A percentile compares a stretch with the other conserved stretches of the same genome.
These are phyloP conservation scores for Rhynchospora breviuscula DNA, from an alignment of 176 grass and related monocot genomes.

Conservation along the genomic window DNA sequence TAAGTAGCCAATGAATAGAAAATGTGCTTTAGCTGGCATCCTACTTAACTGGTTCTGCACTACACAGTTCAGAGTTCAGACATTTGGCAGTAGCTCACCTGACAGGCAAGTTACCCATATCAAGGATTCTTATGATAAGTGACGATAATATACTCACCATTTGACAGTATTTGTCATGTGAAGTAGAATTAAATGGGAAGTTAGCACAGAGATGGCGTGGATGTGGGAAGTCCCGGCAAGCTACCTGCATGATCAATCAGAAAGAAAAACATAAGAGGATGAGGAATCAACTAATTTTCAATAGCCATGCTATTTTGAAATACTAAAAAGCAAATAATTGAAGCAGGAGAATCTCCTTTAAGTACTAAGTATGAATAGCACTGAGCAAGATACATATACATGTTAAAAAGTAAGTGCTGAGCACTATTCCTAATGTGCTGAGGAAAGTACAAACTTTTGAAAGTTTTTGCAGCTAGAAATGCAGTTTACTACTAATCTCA, in stretches of 20 bases:
- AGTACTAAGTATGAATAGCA: not conserved
- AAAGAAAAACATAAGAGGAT: not conserved
- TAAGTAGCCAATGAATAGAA: not conserved
- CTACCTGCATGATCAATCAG: slow-evolving; percentile 52
- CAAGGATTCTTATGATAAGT: not conserved
- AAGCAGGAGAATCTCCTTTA: not conserved
- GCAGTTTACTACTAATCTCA: not conserved
- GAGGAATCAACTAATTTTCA: not conserved
- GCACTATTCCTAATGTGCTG: not conserved
- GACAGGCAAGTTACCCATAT: not conserved
- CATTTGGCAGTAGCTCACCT: not conserved
- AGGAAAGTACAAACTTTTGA: not conserved
- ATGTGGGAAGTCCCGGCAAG: slow-evolving; percentile 95
- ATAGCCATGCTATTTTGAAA: not conserved
- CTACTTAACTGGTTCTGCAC: not conserved
- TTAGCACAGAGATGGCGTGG: slow-evolving; percentile 81
- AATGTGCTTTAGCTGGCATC: not conserved
- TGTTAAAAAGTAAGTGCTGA: not conserved
- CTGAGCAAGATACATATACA: not conserved
- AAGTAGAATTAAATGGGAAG: slow-evolving; percentile 68
- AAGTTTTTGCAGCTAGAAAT: not conserved
- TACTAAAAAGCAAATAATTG: not conserved
- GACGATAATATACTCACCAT: slow-evolving; percentile 50
- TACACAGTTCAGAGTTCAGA: not conserved
- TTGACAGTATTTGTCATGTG: slow-evolving; percentile 61